These are phyloP conservation scores for Venturia effusa DNA, from an alignment of 2,329 filamentous ascomycete species.

Conservation along the genomic window DNA sequence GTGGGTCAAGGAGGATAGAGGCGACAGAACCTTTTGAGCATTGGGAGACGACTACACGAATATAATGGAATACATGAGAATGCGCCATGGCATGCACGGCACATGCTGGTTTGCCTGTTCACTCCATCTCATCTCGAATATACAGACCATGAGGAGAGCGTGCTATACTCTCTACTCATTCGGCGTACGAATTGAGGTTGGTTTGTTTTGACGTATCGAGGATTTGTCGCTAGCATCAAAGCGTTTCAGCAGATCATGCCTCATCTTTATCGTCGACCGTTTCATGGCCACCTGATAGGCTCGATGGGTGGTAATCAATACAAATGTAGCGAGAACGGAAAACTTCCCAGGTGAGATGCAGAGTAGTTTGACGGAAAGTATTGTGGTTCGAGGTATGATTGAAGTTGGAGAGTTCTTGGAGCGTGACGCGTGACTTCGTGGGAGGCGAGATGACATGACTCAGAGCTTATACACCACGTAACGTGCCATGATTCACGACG, in stretches of 20 bases:
- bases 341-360: background rate
- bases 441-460: background rate
- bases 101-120: background rate
- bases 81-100: background rate
- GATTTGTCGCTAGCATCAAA: conserved; percentile 1
- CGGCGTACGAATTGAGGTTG: conserved; percentile 3
- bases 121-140: background rate
- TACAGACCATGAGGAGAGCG: background rate
- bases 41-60: background rate
- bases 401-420: background rate
- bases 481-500: background rate
- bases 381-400: background rate
- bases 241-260: background rate
- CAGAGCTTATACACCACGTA: background rate
- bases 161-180: conserved; percentile 1
- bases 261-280: background rate
- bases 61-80: background rate
- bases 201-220: conserved; percentile 4
- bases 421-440: background rate
- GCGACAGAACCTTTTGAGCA: background rate
- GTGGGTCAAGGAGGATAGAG: background rate
- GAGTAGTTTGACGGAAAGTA: background rate
- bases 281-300: conserved; percentile 2
- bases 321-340: background rate
- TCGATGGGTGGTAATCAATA: background rate